Base-by-base conservation (phyloP, 495 filamentous ascomycete species). In the Amorphotheca resinae region DNA sequence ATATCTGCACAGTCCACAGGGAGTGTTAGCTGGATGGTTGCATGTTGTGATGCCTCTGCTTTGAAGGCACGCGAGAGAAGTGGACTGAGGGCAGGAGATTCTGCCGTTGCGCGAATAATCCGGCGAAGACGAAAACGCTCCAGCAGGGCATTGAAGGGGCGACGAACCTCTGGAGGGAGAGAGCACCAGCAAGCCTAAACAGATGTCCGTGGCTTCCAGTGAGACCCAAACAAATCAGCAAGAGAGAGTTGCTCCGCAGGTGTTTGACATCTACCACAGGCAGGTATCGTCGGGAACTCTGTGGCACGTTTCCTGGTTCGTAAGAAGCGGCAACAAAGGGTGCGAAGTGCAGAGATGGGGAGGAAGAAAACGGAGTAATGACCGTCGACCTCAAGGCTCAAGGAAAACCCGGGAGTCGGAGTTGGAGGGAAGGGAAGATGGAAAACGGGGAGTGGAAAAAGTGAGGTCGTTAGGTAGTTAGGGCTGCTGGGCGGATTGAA, bases 381-480 rank as follows among this genome's bases (percentile, higher is more conserved):
- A 50, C 47, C 43, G 51, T 51, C 42, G 53, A 48, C 46, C n/a
- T n/a, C n/a, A n/a, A 15, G 16, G 31, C 12, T 33, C 51, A 53
- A 56, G 44, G 46, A 50, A 37, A 32, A 40, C 41, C 33, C 31
- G 34, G 33, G 53, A 42, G 45, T 33, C 31, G 31, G 3, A 34
- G 33, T 44, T 40, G 42, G 39, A 38, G n/a, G n/a, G n/a, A n/a
- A 57, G 49, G 51, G 48, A 54, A 53, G 49, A 49, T 37, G 50
- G 34, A 34, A 31, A n/a, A 42, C 38, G 32, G 38, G 21, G 20
- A 41, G 44, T 45, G 22, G 36, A 33, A 38, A 31, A 46, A 44
- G 44, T 22, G 44, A 47, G 45, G 41, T 50, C 22, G 28, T 35
- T 33, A n/a, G n/a, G n/a, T n/a, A n/a, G n/a, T n/a, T n/a, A 51